These are phyloP conservation scores for Suillus sp. DNA, from an alignment of 768 basidiomycete species.

Conservation along the genomic window DNA sequence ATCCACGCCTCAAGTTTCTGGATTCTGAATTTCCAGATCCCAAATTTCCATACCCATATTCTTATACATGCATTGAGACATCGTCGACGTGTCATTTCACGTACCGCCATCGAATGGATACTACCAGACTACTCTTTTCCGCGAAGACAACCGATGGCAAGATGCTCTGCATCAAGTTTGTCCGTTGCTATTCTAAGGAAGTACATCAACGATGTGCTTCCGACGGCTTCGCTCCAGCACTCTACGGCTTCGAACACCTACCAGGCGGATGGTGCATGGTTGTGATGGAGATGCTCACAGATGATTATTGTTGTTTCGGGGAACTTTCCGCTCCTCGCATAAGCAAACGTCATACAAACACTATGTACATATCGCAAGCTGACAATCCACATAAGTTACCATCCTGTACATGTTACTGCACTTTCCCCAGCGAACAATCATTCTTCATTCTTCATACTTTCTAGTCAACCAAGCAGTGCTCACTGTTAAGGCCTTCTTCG, in stretches of 20 bases:
- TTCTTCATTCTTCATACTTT: no score
- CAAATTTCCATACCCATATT: neutral
- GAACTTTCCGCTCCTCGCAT: neutral
- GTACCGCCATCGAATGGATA: neutral
- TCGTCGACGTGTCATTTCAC: neutral
- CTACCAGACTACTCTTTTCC: neutral
- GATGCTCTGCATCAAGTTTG: slow-evolving; percentile 20
- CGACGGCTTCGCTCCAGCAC: slow-evolving; percentile 22
- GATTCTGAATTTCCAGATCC: neutral
- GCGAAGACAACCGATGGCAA: neutral
- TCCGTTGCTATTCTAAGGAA: slow-evolving; percentile 17
- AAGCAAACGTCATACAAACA: neutral
- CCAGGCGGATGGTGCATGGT: slow-evolving; percentile 33
- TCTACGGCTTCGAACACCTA: slow-evolving; percentile 26
- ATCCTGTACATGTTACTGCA: no score
- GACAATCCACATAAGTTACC: no score
- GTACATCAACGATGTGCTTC: slow-evolving; percentile 22
- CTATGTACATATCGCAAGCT: no score
- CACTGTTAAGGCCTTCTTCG: no score
- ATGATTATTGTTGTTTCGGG: slow-evolving; percentile 8
- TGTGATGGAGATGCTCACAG: slow-evolving; percentile 28
- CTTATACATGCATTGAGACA: neutral
- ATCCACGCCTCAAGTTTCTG: neutral
- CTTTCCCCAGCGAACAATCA: no score
- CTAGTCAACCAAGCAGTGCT: no score